Evolutionary conservation across 371 early-diverging fungal genomes (phyloP).

Genomic region (Blakeslea trispora): DNA sequence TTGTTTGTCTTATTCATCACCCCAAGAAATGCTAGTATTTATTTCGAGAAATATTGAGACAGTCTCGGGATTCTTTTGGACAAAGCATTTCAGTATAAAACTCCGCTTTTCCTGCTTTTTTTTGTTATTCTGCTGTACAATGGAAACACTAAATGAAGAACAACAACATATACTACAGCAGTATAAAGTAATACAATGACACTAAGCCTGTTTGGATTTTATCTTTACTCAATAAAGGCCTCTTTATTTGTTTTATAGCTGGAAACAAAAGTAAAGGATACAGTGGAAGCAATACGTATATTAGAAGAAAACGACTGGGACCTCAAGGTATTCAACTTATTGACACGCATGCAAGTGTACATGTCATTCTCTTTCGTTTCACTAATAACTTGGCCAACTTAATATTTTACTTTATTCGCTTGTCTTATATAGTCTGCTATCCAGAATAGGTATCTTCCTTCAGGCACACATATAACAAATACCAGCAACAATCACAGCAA

Average conservation of each 20-base stretch:
- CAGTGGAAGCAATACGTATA: slow-evolving; percentile 22
- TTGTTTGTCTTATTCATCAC: too few species aligned
- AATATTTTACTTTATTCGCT: background rate
- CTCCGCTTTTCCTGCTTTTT: background rate
- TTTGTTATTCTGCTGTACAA: slow-evolving; percentile 13
- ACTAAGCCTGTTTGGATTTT: too few species aligned
- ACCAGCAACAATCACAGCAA: too few species aligned
- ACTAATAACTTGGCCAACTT: too few species aligned
- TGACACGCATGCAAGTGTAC: background rate
- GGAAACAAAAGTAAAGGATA: slow-evolving; percentile 26
- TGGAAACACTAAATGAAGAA: slow-evolving; percentile 20
- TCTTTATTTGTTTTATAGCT: slow-evolving; percentile 9
- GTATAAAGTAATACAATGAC: too few species aligned
- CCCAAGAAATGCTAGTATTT: too few species aligned
- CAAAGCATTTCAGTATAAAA: background rate
- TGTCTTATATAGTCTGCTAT: slow-evolving; percentile 25
- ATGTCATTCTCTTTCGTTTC: background rate
- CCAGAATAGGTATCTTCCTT: slow-evolving; percentile 21
- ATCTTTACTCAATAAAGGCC: too few species aligned
- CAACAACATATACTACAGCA: slow-evolving; percentile 11
- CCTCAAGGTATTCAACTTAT: slow-evolving; percentile 23
- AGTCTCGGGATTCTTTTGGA: too few species aligned
- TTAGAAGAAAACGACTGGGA: slow-evolving; percentile 28
- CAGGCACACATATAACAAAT: slow-evolving; percentile 8
- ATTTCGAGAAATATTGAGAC: too few species aligned